Conservation (phyloP, 2,329 filamentous ascomycete species). For the Ceratocystis colombiana region DNA sequence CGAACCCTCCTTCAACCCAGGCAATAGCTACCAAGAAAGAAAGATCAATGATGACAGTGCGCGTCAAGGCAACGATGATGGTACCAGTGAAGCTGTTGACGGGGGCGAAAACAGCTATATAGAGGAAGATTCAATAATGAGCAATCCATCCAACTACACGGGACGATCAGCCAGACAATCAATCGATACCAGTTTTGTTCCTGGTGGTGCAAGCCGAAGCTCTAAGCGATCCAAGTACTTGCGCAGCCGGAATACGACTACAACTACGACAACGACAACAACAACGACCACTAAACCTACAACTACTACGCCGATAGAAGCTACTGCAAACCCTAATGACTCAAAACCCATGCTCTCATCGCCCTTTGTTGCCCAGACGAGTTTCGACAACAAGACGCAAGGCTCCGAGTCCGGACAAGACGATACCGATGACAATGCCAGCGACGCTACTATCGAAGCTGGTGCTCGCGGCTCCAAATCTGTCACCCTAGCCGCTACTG, state of each 20-base stretch:
- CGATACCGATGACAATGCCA: slow-evolving; percentile 54
- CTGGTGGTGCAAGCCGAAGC: slow-evolving; percentile 6
- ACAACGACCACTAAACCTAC: slow-evolving; percentile 1
- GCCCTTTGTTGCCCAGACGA: slow-evolving; percentile 4
- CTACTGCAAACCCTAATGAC: not conserved
- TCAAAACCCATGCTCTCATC: not conserved
- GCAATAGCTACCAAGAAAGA: not conserved
- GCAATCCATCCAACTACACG: not conserved
- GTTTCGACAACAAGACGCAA: slow-evolving; percentile 33
- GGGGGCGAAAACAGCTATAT: slow-evolving; percentile 21
- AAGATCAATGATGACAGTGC: not conserved
- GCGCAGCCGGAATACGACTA: slow-evolving; percentile 22
- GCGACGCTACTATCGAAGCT: slow-evolving; percentile 58
- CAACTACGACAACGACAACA: not conserved
- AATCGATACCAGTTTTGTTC: slow-evolving; percentile 10
- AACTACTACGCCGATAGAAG: slow-evolving; percentile 8
- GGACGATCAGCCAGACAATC: slow-evolving; percentile 10
- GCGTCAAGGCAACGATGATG: not conserved
- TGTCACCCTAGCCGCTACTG: slow-evolving; percentile 21
- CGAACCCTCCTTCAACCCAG: not conserved
- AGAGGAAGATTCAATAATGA: slow-evolving; percentile 21
- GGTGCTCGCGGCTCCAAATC: slow-evolving; percentile 31
- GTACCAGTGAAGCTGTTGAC: not conserved
- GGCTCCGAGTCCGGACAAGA: slow-evolving; percentile 31
- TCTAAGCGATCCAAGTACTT: slow-evolving; percentile 25